Conservation (phyloP, 2,329 filamentous ascomycete species). For the Diatrype stigma region DNA sequence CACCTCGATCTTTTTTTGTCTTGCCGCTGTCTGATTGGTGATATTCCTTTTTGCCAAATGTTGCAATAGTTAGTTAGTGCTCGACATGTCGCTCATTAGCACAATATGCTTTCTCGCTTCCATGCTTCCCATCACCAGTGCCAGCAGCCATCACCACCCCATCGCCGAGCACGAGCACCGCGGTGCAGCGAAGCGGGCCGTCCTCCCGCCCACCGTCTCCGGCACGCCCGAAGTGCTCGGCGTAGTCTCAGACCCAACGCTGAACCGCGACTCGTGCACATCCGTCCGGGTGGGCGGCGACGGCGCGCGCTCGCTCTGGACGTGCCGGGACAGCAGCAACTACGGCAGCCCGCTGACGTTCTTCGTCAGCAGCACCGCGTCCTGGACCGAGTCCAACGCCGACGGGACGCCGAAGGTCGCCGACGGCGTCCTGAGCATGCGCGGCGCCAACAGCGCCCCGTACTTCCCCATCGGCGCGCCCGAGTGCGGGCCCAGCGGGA, state of each 20-base stretch:
- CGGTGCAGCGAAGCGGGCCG: no score
- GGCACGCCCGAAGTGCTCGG: slow-evolving; percentile 19
- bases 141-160: no score
- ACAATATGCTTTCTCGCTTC: no score
- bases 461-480: slow-evolving; percentile 11
- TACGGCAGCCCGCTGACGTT: slow-evolving; percentile 15
- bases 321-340: slow-evolving; percentile 13
- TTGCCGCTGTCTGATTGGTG: no score
- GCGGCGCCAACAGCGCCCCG: slow-evolving; percentile 6
- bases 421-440: no score
- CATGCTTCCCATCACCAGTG: no score
- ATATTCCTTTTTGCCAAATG: no score
- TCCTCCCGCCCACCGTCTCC: slow-evolving; percentile 13
- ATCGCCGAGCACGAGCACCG: no score
- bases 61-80: no score
- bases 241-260: slow-evolving; percentile 20
- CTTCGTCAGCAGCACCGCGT: slow-evolving; percentile 22
- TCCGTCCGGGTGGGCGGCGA: slow-evolving; percentile 9
- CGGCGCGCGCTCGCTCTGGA: slow-evolving; percentile 11
- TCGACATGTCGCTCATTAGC: no score
- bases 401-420: no score
- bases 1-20: no score
- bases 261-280: slow-evolving; percentile 18
- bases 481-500: slow-evolving; percentile 7
- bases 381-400: slow-evolving; percentile 10